Conservation (phyloP, 2,329 filamentous ascomycete species). For the Aphanocladium album region DNA sequence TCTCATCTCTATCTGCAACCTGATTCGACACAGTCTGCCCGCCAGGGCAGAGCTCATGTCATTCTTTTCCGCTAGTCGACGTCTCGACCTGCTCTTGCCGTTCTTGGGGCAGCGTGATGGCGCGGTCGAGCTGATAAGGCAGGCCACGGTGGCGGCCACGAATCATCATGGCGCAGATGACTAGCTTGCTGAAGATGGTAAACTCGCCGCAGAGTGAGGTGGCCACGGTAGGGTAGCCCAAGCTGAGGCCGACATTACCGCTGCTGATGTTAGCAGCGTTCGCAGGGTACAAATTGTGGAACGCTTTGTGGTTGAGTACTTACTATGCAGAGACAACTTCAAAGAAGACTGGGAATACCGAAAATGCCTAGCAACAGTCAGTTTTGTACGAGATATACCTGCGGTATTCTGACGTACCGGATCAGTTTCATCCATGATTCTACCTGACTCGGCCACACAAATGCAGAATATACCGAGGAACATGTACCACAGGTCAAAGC, state of each 20-base stretch:
- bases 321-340: constrained; percentile 31
- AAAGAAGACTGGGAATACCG: constrained; percentile 29
- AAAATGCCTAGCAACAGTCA: constrained; percentile 21
- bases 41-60: background rate
- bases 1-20: background rate
- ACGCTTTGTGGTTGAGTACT: constrained; percentile 9
- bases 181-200: constrained; percentile 29
- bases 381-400: background rate
- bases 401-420: constrained; percentile 16
- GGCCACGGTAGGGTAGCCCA: constrained; percentile 27
- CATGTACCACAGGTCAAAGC: constrained; percentile 38
- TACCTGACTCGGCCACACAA: constrained; percentile 23
- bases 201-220: constrained; percentile 28
- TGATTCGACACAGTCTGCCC: background rate
- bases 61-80: background rate
- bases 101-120: constrained; percentile 26
- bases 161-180: constrained; percentile 35
- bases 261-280: constrained; percentile 19
- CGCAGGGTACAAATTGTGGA: background rate
- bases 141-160: constrained; percentile 32
- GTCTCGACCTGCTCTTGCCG: background rate
- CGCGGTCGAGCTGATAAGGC: constrained; percentile 30
- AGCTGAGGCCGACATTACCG: constrained; percentile 31
- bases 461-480: constrained; percentile 34
- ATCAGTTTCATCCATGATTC: constrained; percentile 22